phyloP scores from a whole-genome alignment of 225 moss, liverwort and hornwort species.

The Polytrichum formosum region DNA sequence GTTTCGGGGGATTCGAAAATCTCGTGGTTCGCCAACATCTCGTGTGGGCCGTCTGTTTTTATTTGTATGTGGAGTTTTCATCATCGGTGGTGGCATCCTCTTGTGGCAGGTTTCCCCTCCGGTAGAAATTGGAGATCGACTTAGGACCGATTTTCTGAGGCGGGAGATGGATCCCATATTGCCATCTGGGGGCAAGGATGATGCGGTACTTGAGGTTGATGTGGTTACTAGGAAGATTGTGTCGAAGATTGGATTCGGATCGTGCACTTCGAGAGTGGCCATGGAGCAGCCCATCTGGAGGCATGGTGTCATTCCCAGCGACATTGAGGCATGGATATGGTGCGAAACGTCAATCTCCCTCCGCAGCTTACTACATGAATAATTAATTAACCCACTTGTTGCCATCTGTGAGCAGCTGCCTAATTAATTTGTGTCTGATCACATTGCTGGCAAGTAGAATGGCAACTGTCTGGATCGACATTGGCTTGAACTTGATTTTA shows the following conservation, averaged over 20 bases:
- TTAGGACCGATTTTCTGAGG: slow-evolving; percentile 9
- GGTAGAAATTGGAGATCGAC: slow-evolving; percentile 17
- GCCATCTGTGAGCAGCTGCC: too few species aligned
- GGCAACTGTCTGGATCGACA: too few species aligned
- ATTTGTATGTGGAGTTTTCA: slow-evolving; percentile 22
- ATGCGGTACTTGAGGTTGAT: background rate
- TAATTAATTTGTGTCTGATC: too few species aligned
- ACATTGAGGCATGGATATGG: slow-evolving; percentile 91
- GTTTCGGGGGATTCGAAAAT: slow-evolving; percentile 25
- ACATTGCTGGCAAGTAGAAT: too few species aligned
- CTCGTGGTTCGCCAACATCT: slow-evolving; percentile 14
- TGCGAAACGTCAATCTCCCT: slow-evolving; percentile 7
- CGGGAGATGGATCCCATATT: slow-evolving; percentile 15
- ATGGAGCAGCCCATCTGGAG: slow-evolving; percentile 79
- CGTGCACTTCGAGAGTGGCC: slow-evolving; percentile 71
- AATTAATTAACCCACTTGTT: too few species aligned
- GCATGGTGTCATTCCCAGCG: slow-evolving; percentile 63
- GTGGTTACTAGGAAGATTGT: slow-evolving; percentile 25
- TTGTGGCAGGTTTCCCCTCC: slow-evolving; percentile 17
- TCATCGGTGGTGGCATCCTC: slow-evolving; percentile 21
- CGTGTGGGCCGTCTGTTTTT: slow-evolving; percentile 27
- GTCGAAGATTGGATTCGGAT: slow-evolving; percentile 83
- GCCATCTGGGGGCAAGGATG: too few species aligned
- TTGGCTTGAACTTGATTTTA: too few species aligned
- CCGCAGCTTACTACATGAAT: too few species aligned